These are phyloP conservation scores for Rhizodiscina lignyota DNA, from an alignment of 495 filamentous ascomycete species.

Conservation along the genomic window DNA sequence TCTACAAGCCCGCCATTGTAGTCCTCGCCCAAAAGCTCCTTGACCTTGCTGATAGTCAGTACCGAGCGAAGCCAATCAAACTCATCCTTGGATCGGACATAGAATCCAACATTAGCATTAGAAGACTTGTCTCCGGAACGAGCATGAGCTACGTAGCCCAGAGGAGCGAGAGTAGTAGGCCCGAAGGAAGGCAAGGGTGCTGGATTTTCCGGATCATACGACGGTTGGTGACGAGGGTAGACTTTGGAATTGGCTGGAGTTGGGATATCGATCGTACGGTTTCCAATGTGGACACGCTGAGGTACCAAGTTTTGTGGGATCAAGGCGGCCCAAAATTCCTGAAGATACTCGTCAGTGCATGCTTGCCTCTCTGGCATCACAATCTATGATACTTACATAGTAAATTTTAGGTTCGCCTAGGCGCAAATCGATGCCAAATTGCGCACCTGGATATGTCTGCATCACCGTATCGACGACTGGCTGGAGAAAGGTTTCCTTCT, in stretches of 20 bases:
- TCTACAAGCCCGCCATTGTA: too few species aligned
- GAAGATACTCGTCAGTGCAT: too few species aligned
- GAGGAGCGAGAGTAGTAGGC: conserved; percentile 11
- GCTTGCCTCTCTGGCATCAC: too few species aligned
- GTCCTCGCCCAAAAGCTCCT: too few species aligned
- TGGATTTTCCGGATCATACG: conserved; percentile 11
- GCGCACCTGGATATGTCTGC: conserved; percentile 19
- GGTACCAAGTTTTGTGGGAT: conserved; percentile 17
- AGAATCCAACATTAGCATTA: conserved; percentile 19
- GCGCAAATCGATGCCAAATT: conserved; percentile 15
- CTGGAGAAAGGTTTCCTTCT: conserved; percentile 14
- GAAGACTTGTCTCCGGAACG: conserved; percentile 17
- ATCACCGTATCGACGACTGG: conserved; percentile 18
- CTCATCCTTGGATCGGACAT: too few species aligned
- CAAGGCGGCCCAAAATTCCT: conserved; percentile 20
- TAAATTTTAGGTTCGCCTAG: conserved; percentile 18
- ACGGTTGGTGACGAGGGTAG: conserved; percentile 8
- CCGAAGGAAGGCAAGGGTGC: conserved; percentile 10
- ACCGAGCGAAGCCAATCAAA: too few species aligned
- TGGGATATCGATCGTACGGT: background rate
- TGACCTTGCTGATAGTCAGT: too few species aligned
- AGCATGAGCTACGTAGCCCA: conserved; percentile 17
- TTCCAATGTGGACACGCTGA: conserved; percentile 1
- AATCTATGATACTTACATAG: too few species aligned
- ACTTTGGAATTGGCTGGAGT: conserved; percentile 2